Percentiles rank a stretch among this genome's conserved stretches.
Conservation (phyloP, 192 early-diverging fungal species). For the Dispira simplex region DNA sequence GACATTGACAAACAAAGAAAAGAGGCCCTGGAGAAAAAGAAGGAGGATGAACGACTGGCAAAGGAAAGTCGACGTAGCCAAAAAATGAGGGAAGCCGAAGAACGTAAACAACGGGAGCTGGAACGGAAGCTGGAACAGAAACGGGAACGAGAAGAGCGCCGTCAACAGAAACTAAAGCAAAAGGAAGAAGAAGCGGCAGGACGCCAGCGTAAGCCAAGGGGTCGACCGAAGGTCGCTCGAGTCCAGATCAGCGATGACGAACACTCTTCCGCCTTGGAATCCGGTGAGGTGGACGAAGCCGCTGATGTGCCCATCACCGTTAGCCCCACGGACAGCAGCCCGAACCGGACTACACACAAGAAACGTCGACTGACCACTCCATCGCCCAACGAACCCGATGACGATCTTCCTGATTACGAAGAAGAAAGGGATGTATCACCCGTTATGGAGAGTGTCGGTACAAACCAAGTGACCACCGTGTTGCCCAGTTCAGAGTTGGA, state of each 20-base stretch:
- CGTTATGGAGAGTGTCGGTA: no score
- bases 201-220: not conserved
- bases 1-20: conserved; percentile 5
- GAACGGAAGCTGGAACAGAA: conserved; percentile 1
- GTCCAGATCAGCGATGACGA: not conserved
- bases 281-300: not conserved
- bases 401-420: conserved; percentile 11
- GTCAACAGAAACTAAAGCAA: not conserved
- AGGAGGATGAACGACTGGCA: not conserved
- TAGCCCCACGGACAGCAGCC: not conserved
- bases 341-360: not conserved
- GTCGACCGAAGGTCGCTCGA: not conserved
- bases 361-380: not conserved
- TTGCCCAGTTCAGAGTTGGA: no score
- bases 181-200: not conserved
- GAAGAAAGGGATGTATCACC: not conserved
- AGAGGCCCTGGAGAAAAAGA: not conserved
- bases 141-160: not conserved
- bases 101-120: conserved; percentile 8
- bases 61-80: not conserved
- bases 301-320: not conserved
- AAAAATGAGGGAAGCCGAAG: not conserved
- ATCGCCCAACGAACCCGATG: not conserved
- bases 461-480: not conserved
- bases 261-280: not conserved